A percentile compares a stretch with the other conserved stretches of the same genome.
These are phyloP conservation scores for Truncatella angustata DNA, from an alignment of 2,329 filamentous ascomycete species.

Conservation along the genomic window DNA sequence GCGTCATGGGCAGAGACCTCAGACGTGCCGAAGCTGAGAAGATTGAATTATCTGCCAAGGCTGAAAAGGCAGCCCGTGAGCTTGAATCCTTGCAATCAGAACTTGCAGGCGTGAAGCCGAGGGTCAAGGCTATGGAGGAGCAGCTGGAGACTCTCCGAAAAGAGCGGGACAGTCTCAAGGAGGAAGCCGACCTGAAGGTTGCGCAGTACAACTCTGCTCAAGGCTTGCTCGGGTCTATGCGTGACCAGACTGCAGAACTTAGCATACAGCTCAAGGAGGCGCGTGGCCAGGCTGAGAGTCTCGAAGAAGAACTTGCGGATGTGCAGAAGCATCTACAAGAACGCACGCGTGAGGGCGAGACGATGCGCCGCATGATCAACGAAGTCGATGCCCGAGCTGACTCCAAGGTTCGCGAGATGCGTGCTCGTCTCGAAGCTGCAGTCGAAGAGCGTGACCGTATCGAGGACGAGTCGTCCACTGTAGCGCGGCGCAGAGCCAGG, in stretches of 20 bases:
- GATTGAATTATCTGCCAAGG: slow-evolving; percentile 70
- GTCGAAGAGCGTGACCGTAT: slow-evolving; percentile 92
- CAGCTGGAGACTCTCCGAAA: slow-evolving; percentile 66
- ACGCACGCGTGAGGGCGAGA: slow-evolving; percentile 87
- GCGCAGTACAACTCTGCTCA: slow-evolving; percentile 86
- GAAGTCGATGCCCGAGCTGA: slow-evolving; percentile 86
- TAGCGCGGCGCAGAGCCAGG: slow-evolving; percentile 71
- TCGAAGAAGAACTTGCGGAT: slow-evolving; percentile 91
- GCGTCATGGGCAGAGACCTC: slow-evolving; percentile 72
- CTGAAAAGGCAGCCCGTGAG: slow-evolving; percentile 70
- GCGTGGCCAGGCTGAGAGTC: slow-evolving; percentile 73
- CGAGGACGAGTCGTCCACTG: slow-evolving; percentile 82
- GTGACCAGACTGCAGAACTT: slow-evolving; percentile 86
- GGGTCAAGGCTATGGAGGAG: slow-evolving; percentile 68
- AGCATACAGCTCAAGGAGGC: slow-evolving; percentile 89
- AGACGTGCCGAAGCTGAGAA: slow-evolving; percentile 77
- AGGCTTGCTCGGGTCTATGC: slow-evolving; percentile 85
- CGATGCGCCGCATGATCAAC: slow-evolving; percentile 83
- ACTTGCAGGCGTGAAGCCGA: slow-evolving; percentile 61
- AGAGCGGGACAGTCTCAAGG: slow-evolving; percentile 66
- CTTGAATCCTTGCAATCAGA: slow-evolving; percentile 73
- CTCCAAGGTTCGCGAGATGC: slow-evolving; percentile 80
- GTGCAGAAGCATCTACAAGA: slow-evolving; percentile 83
- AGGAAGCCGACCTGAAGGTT: slow-evolving; percentile 80
- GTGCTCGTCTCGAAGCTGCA: slow-evolving; percentile 80